Base-by-base conservation (phyloP, 2,329 filamentous ascomycete genomes). In the Fusarium cyanostomum region DNA sequence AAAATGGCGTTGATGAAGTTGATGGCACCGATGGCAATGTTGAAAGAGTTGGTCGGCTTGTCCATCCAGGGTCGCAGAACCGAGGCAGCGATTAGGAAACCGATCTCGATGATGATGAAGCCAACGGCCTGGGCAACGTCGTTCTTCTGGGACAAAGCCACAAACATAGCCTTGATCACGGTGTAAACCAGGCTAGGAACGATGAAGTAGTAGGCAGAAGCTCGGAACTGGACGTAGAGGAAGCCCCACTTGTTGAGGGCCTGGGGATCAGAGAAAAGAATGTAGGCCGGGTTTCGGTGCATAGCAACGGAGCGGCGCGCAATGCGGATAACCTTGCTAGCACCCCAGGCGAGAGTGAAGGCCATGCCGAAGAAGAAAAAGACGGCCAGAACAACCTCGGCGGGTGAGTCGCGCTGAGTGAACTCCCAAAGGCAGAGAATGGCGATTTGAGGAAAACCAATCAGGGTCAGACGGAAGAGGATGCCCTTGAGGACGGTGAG, bases 231-330 rank as follows among this genome's bases (percentile, higher is more conserved):
- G 35, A 98, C 92, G 74, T 98, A 98, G 66, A 98, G 86, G 82
- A 97, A 97, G 18, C 94, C 94, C 94, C 94, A 97, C 80, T 97
- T 96, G 86, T 97, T 97, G 64, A 98, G 86, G 50, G 91, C 89
- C 63, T 92, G 86, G n/a, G 94, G 93, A 72, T 98, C 94, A 3
- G 94, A 97, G 81, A 96, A 98, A 62, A 98, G 88, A 69, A 97
- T 97, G 78, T 97, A 97, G 26, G 94, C 94, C 24, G 94, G 93
- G 80, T 97, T 97, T 80, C 94, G 94, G 83, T 97, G 94, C 87
- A 97, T 92, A 55, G 85, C 79, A 63, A 96, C 90, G 28, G 94
- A 97, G 69, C 92, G 90, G 73, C 92, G 92, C 30, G 93, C 94
- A 63, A 98, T 90, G 52, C 88, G 86, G 70, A 96, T 91, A 64